These are phyloP conservation scores for Diphasiastrum complanatum DNA, from an alignment of 83 land plant genomes.

Conservation along the genomic window DNA sequence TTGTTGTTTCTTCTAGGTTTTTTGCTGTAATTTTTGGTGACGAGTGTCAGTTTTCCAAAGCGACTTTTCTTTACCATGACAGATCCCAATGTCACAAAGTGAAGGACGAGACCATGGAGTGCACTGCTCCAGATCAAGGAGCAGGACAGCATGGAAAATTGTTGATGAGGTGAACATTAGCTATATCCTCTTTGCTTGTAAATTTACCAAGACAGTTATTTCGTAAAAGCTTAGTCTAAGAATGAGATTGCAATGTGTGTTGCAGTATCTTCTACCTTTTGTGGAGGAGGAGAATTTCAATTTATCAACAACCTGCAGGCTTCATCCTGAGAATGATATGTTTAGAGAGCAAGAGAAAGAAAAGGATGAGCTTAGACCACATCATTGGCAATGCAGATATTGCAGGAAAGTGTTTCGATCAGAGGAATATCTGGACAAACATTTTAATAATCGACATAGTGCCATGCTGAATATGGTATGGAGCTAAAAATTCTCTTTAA, in stretches of 20 bases:
- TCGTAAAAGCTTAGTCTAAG: not conserved
- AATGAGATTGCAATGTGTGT: not conserved
- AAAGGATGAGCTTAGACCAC: slow-evolving; percentile 45
- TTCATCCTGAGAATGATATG: slow-evolving; percentile 74
- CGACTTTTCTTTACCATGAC: no score
- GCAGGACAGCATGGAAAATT: slow-evolving; percentile 70
- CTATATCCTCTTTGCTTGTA: not conserved
- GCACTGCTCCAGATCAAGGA: slow-evolving; percentile 93
- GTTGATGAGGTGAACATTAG: slow-evolving; percentile 61
- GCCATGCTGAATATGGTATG: slow-evolving; percentile 59
- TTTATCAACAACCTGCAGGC: slow-evolving; percentile 54
- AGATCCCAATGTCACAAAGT: no score
- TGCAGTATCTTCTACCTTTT: slow-evolving; percentile 84
- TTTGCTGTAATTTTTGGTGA: no score
- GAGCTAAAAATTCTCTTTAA: not conserved
- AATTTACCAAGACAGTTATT: not conserved
- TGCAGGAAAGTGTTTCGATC: slow-evolving; percentile 71
- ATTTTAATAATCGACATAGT: slow-evolving; percentile 79
- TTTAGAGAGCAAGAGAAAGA: slow-evolving; percentile 83
- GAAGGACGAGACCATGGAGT: slow-evolving; percentile 39
- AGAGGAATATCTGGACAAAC: slow-evolving; percentile 67
- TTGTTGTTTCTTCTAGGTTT: no score
- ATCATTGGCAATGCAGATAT: slow-evolving; percentile 84
- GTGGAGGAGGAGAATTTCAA: slow-evolving; percentile 58
- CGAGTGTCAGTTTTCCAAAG: no score